phyloP scores from a whole-genome alignment of 257 asterid species.

The Solanum pennellii region DNA sequence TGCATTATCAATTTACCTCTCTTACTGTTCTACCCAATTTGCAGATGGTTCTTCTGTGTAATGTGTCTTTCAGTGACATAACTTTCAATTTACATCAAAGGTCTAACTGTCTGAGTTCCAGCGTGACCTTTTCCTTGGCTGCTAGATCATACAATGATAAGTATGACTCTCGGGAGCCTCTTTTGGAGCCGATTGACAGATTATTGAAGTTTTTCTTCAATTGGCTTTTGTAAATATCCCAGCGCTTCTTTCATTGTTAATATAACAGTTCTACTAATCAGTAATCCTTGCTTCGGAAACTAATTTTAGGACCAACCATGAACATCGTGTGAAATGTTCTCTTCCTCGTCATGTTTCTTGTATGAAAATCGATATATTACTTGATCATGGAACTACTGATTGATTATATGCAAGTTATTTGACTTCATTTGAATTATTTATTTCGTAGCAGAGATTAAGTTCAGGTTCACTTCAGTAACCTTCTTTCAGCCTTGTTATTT shows the following conservation, averaged over 20 bases:
- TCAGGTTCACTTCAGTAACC: not conserved
- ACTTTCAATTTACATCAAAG: slow-evolving; percentile 57
- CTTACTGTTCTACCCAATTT: slow-evolving; percentile 17
- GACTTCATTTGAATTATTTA: not conserved
- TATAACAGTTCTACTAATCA: not conserved
- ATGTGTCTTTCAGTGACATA: slow-evolving; percentile 67
- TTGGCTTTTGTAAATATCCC: not conserved
- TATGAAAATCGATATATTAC: not conserved
- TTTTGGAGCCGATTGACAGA: slow-evolving; percentile 82
- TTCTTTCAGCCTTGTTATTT: not conserved
- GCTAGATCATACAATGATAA: slow-evolving; percentile 81
- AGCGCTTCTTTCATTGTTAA: not conserved
- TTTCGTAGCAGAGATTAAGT: not conserved
- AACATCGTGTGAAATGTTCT: no score
- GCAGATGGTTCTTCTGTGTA: slow-evolving; percentile 92
- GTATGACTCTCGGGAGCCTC: slow-evolving; percentile 89
- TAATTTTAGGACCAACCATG: not conserved
- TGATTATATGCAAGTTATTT: not conserved
- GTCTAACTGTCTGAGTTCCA: slow-evolving; percentile 44
- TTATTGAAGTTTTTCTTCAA: slow-evolving; percentile 45
- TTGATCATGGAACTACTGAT: not conserved
- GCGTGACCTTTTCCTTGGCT: slow-evolving; percentile 57
- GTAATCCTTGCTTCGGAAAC: not conserved
- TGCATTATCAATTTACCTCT: not conserved
- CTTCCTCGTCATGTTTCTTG: not conserved